phyloP scores from a whole-genome alignment of 208 protist species.

The Tritrichomonas foetus region DNA sequence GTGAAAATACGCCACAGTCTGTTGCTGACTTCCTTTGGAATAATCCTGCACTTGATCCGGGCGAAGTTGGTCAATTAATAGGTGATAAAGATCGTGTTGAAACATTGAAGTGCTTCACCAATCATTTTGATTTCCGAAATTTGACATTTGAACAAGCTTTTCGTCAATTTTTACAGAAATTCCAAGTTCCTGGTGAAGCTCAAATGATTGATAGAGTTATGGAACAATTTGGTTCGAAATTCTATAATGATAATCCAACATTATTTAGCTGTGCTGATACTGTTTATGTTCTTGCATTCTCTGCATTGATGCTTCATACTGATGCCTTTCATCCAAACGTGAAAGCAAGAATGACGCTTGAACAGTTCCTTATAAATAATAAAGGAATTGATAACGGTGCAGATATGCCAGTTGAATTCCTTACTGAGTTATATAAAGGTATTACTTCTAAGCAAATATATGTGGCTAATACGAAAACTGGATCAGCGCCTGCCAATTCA shows the following conservation, averaged over 20 bases:
- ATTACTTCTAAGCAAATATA: neutral
- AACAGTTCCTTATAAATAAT: slow-evolving; percentile 52
- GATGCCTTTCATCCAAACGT: slow-evolving; percentile 52
- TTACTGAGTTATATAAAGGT: neutral
- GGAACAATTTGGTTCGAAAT: slow-evolving; percentile 54
- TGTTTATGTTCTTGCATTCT: slow-evolving; percentile 57
- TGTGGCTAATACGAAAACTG: neutral
- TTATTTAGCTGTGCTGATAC: slow-evolving; percentile 49
- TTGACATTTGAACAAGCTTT: slow-evolving; percentile 42
- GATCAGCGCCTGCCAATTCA: neutral
- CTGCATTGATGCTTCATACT: slow-evolving; percentile 62
- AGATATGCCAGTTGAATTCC: slow-evolving; percentile 42
- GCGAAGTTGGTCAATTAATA: neutral
- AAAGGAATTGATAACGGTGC: slow-evolving; percentile 49
- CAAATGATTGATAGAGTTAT: slow-evolving; percentile 63
- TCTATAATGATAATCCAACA: slow-evolving; percentile 47
- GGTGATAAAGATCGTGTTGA: neutral
- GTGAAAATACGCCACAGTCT: neutral
- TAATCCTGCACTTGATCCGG: neutral
- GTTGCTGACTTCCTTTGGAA: neutral
- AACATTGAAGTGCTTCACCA: neutral
- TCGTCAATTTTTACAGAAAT: slow-evolving; percentile 36
- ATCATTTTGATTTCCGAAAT: neutral
- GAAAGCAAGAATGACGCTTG: slow-evolving; percentile 53
- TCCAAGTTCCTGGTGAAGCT: slow-evolving; percentile 57